Conservation (phyloP, 139 green algal species). For the Closterium sp. region DNA sequence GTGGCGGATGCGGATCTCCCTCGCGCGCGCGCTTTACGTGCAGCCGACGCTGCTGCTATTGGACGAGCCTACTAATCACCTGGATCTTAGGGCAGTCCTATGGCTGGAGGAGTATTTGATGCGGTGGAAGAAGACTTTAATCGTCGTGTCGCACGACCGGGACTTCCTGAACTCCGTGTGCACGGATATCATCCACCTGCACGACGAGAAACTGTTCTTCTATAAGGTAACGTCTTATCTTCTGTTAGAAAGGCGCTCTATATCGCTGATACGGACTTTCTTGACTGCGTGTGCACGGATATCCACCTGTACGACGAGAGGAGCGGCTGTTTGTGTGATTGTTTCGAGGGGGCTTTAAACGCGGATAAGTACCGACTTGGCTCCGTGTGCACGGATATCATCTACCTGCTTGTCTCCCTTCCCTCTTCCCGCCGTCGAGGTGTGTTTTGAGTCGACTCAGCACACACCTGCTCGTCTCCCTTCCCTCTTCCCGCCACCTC, state of each 20-base stretch:
- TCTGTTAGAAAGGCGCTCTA: too few species aligned
- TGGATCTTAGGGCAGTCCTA: conserved; percentile 91
- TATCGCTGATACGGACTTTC: too few species aligned
- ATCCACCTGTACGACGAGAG: conserved; percentile 97
- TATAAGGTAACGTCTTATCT: conserved; percentile 66
- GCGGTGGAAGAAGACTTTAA: conserved; percentile 99
- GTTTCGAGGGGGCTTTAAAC: conserved; percentile 54
- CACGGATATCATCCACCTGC: conserved; percentile 99
- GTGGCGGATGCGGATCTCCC: conserved; percentile 97
- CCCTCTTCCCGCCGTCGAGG: too few species aligned
- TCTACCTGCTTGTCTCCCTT: conserved; percentile 76
- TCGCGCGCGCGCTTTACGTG: conserved; percentile 98
- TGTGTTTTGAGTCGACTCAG: too few species aligned
- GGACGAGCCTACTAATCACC: conserved; percentile 98
- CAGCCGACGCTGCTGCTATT: conserved; percentile 96
- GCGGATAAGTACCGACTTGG: conserved; percentile 99
- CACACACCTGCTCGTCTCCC: conserved; percentile 72
- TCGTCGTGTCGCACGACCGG: conserved; percentile 97
- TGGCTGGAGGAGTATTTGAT: conserved; percentile 90
- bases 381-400: conserved; percentile 97
- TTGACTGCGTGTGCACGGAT: conserved; percentile 97
- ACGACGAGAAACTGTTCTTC: conserved; percentile 91
- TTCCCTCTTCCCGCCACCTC: too few species aligned
- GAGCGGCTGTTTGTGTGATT: background rate
- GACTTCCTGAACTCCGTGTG: conserved; percentile 98